Evolutionary conservation across 1,284 basidiomycete species (phyloP).

Genomic region (Rhodotorula sp.): DNA sequence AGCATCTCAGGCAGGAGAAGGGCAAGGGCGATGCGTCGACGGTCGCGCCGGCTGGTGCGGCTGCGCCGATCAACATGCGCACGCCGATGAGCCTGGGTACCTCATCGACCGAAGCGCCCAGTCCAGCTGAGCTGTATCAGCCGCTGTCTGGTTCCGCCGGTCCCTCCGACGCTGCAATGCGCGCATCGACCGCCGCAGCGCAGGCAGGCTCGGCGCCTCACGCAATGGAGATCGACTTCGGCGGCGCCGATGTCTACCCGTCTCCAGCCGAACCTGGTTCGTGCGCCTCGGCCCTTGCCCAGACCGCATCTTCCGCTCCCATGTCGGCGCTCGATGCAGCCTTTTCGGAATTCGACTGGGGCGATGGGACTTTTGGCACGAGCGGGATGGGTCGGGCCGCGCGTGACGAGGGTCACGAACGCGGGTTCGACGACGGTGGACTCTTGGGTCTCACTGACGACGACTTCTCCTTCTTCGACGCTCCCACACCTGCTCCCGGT

Average conservation of each 20-base stretch:
- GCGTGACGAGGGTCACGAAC: neutral
- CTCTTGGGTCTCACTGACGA: conserved; percentile 43
- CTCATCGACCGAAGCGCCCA: conserved; percentile 35
- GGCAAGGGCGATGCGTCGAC: neutral
- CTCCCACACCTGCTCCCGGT: conserved; percentile 26
- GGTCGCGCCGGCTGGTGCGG: neutral
- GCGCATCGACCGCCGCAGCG: neutral
- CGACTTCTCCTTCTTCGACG: conserved; percentile 46
- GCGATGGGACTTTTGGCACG: conserved; percentile 30
- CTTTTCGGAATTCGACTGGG: conserved; percentile 36
- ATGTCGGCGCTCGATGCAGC: conserved; percentile 30
- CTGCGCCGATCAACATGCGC: conserved; percentile 38
- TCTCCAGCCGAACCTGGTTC: conserved; percentile 29
- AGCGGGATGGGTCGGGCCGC: neutral
- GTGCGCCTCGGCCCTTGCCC: neutral
- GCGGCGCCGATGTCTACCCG: conserved; percentile 29
- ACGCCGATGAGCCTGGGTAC: conserved; percentile 38
- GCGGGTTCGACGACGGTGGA: conserved; percentile 34
- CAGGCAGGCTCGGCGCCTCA: too few relatives aligned
- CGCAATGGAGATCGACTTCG: conserved; percentile 12
- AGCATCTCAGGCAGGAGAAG: neutral
- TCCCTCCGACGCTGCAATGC: neutral
- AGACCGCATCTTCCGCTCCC: neutral
- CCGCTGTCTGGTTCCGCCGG: neutral
- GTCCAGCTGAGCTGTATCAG: conserved; percentile 32